Conservation (phyloP, 2,329 filamentous ascomycete species). For the Diaporthe velutina region DNA sequence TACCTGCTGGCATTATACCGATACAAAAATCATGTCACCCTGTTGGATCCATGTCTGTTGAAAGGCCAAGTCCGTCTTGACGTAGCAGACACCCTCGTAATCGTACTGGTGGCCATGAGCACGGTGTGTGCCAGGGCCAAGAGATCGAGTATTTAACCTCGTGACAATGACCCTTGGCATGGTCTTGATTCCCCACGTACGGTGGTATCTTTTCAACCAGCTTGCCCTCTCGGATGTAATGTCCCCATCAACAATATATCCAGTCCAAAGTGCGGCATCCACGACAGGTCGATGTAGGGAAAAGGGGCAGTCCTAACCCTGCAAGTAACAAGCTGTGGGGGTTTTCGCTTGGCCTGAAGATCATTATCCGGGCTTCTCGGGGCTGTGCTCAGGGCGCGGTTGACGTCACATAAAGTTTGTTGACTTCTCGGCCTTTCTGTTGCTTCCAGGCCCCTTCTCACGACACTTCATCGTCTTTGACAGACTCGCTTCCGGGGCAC, state of each 20-base stretch:
- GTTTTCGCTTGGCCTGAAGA: conserved; percentile 7
- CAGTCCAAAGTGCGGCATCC: not conserved
- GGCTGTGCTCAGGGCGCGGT: not conserved
- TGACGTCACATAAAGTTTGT: not conserved
- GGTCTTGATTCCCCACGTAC: not conserved
- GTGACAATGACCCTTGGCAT: not conserved
- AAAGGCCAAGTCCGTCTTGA: not conserved
- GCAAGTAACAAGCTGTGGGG: not conserved
- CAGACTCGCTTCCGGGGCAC: no score
- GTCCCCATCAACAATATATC: no score
- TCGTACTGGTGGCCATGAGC: not conserved
- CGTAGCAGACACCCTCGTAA: not conserved
- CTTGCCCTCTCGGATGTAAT: not conserved
- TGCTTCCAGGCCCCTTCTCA: not conserved
- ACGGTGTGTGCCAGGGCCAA: not conserved
- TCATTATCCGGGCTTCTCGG: conserved; percentile 9
- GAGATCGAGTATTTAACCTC: not conserved
- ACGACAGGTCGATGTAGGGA: no score
- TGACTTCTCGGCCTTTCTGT: not conserved
- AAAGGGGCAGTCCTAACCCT: conserved; percentile 1
- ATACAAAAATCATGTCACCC: not conserved
- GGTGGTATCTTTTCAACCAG: not conserved
- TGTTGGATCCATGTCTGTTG: not conserved
- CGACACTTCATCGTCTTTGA: not conserved
- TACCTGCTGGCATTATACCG: not conserved